These are phyloP conservation scores for Geotrichum klebahnii DNA, from an alignment of 1,139 yeast species.

Conservation along the genomic window DNA sequence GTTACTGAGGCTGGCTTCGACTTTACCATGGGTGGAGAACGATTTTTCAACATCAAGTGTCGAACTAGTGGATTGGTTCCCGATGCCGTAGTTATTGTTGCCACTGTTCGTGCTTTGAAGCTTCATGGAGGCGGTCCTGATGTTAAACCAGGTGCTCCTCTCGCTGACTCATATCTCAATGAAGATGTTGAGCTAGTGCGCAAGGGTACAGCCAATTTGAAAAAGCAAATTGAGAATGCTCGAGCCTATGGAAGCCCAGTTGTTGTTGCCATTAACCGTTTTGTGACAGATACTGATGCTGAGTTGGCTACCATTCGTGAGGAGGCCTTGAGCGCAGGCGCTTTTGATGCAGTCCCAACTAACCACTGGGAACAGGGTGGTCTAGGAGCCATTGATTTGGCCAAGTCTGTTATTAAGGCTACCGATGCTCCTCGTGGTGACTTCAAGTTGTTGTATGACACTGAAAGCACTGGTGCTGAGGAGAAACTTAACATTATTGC, in stretches of 20 bases:
- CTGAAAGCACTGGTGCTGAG: constrained; percentile 67
- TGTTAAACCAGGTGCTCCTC: constrained; percentile 90
- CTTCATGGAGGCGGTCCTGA: constrained; percentile 98
- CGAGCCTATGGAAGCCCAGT: constrained; percentile 85
- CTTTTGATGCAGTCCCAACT: constrained; percentile 85
- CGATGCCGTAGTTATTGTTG: constrained; percentile 90
- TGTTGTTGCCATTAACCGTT: constrained; percentile 90
- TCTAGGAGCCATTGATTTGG: constrained; percentile 83
- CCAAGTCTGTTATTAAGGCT: constrained; percentile 77
- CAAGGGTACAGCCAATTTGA: constrained; percentile 84
- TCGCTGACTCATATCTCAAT: constrained; percentile 77
- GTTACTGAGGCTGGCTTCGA: constrained; percentile 98
- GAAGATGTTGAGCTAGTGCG: constrained; percentile 82
- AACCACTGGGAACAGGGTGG: constrained; percentile 99
- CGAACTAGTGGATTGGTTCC: constrained; percentile 87
- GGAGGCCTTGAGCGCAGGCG: constrained; percentile 87
- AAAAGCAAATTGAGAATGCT: constrained; percentile 87
- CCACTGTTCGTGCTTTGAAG: constrained; percentile 94
- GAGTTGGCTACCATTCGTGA: constrained; percentile 82
- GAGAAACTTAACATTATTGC: constrained; percentile 82
- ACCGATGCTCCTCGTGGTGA: constrained; percentile 45
- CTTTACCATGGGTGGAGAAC: constrained; percentile 98
- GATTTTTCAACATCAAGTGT: constrained; percentile 94
- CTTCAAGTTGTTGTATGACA: constrained; percentile 70
- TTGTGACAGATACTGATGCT: constrained; percentile 76